phyloP scores from a whole-genome alignment of 495 filamentous ascomycete genomes.

The Aspergillus mulundensis region DNA sequence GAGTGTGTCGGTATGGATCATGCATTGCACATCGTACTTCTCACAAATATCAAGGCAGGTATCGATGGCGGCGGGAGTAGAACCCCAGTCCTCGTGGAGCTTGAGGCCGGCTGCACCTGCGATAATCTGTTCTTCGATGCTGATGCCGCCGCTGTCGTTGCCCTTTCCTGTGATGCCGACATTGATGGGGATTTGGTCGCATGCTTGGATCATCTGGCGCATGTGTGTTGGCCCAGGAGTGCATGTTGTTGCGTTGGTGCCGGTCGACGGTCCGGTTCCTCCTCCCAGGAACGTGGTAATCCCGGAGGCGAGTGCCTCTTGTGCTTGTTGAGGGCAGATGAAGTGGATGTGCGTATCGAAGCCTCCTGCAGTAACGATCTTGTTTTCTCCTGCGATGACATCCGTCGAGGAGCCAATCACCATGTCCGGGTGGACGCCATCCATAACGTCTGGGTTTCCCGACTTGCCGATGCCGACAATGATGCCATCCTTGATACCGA shows the following conservation, averaged over 20 bases:
- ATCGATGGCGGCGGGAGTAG: conserved; percentile 89
- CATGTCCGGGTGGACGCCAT: conserved; percentile 73
- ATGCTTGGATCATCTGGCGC: conserved; percentile 89
- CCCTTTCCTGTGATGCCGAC: conserved; percentile 95
- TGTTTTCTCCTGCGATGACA: conserved; percentile 90
- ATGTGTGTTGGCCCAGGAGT: conserved; percentile 83
- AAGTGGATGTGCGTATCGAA: conserved; percentile 94
- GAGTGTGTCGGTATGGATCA: conserved; percentile 96
- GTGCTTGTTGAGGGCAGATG: conserved; percentile 92
- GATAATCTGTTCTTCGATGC: conserved; percentile 73
- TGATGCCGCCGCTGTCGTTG: conserved; percentile 72
- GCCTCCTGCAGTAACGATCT: conserved; percentile 89
- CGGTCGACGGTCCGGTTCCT: conserved; percentile 93
- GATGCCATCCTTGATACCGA: conserved; percentile 84
- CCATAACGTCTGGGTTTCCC: conserved; percentile 96
- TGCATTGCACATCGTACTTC: conserved; percentile 84
- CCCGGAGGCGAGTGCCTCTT: conserved; percentile 81
- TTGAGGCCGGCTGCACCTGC: conserved; percentile 91
- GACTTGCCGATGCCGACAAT: conserved; percentile 95
- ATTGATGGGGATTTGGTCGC: conserved; percentile 84
- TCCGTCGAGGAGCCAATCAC: conserved; percentile 88
- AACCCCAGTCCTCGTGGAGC: conserved; percentile 97
- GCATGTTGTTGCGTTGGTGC: conserved; percentile 92
- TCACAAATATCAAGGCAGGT: conserved; percentile 85
- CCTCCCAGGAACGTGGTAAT: conserved; percentile 92